Base-by-base conservation (phyloP, 495 filamentous ascomycete species). In the Penicillium soppii region DNA sequence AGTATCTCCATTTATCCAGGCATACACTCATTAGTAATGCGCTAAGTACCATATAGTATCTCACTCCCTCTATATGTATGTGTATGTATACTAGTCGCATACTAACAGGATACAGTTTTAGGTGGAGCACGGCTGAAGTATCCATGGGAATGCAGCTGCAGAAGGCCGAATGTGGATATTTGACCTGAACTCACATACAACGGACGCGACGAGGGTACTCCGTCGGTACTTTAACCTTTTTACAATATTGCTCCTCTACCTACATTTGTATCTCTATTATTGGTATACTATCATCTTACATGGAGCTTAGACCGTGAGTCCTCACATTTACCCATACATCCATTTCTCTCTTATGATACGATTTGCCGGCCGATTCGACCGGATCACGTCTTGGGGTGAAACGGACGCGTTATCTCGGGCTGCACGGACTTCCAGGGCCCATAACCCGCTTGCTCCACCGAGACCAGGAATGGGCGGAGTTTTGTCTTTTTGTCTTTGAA, bases 341-440 rank as follows among this genome's bases (percentile, higher is more conserved):
- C 6, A 10, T 23, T 15, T 23, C 17, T 41, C 15, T 45, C 35
- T 36, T 27, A 29, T 22, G 22, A 22, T 22, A 49, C 46, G 36
- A 25, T 41, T n/a, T 25, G 19, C 20, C 26, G 47, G 35, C 47
- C 47, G 47, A 45, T 45, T 39, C 25, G 26, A n/a, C 26, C 47
- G 41, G 47, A 37, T 47, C 44, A 47, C 43, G 35, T 29, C 35
- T 27, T 30, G 44, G 39, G 59, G 56, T 70, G 67, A 71, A 70
- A 69, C 70, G 68, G 60, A 73, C 68, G 70, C 70, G 70, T n/a
- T 71, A 67, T 67, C 57, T 71, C 65, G 62, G 25, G 67, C 68
- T 71, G 70, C 70, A 71, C 68, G 66, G 68, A 67, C 61, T 50
- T 42, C 30, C 39, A 33, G 23, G 8, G n/a, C 40, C 23, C 23